A percentile compares a stretch with the other conserved stretches of the same genome.
phyloP scores from a whole-genome alignment of 768 basidiomycete species.

The Hortiboletus flavorubellus region DNA sequence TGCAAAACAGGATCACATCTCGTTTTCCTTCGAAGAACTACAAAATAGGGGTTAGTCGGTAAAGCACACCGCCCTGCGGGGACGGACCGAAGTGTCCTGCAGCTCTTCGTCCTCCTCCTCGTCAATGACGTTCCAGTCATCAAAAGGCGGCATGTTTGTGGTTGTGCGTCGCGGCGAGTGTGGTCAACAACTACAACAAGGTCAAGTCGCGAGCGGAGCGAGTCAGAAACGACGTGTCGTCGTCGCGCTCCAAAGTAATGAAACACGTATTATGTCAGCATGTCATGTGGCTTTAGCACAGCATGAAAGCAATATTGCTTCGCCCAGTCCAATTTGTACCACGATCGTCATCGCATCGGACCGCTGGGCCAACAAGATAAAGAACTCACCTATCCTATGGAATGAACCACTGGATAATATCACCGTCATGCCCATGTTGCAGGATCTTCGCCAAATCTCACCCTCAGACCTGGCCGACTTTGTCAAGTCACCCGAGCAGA shows the following conservation, averaged over 20 bases:
- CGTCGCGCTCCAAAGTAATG: background rate
- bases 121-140: constrained; percentile 77
- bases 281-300: constrained; percentile 14
- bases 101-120: constrained; percentile 84
- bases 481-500: constrained; percentile 38
- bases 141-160: constrained; percentile 58
- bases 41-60: constrained; percentile 14
- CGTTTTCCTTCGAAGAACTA: constrained; percentile 70
- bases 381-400: too few species aligned
- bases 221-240: constrained; percentile 5
- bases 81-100: constrained; percentile 59
- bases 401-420: background rate
- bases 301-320: background rate
- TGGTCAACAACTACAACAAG: background rate
- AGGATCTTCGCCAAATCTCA: constrained; percentile 32
- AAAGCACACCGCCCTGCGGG: constrained; percentile 8
- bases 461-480: constrained; percentile 19
- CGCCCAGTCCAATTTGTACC: too few species aligned
- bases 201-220: background rate
- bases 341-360: background rate
- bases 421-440: constrained; percentile 18
- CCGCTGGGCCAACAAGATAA: background rate
- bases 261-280: constrained; percentile 27
- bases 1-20: constrained; percentile 92
- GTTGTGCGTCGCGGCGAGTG: background rate